Base-by-base conservation (phyloP, 441 rosid genomes). In the Populus hybrid region DNA sequence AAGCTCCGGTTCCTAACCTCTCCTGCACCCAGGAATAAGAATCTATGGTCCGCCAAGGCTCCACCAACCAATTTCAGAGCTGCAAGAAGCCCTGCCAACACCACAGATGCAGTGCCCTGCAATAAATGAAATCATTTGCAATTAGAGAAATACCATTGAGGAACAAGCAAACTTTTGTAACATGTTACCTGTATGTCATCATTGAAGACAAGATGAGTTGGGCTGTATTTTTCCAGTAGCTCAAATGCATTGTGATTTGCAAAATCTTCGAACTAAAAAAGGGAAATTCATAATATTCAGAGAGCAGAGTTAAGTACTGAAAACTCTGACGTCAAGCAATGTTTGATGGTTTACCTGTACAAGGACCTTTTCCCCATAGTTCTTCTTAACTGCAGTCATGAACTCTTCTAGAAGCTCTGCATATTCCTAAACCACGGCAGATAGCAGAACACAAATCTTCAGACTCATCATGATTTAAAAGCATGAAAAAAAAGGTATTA, bases 191-290 rank as follows among this genome's bases (percentile, higher is more conserved):
- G 97, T 73, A 94, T 94, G 79, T 94, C 98, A 72, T 94, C 98
- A 73, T 94, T 94, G 88, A 92, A 94, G 36, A 94, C 95, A 30
- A 92, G 98, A 89, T 94, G 98, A 73, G 83, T 82, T 18, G 87
- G 54, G 68, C 91, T 85, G 86, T 94, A 92, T 87, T 84, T 94
- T 36, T 87, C 76, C 79, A 94, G 82, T 21, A 94, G 92, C 73
- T 90, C 90, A 79, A 92, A 92, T 2, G 97, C 97, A 73, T 92
- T 92, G 93, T 92, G 96, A 84, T 92, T 94, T 82, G 98, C 98
- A 84, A 94, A 94, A 86, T 94, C 98, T 87, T 94, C 98, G 83
- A 93, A 94, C 97, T 93, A 88, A 42, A 84, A 84, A 86, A 77
- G 70, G 79, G 70, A 83, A 30, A 42, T 34, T 73, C 30, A 67